Conservation (phyloP, 495 filamentous ascomycete species). For the Podospora didyma region DNA sequence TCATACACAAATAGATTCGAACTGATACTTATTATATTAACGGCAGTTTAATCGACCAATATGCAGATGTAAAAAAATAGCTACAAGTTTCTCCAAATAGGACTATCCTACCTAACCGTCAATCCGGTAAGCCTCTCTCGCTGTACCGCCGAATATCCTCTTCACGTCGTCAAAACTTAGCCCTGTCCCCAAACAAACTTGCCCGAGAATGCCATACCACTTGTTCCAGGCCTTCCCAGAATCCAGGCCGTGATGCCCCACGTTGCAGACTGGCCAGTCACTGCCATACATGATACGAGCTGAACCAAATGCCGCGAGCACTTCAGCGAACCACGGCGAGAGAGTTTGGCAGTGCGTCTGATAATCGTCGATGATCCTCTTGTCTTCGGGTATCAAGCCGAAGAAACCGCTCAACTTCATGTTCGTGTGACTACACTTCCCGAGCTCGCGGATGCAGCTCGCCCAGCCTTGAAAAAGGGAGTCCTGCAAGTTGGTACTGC, state of each 20-base stretch:
- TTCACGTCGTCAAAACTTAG: constrained; percentile 55
- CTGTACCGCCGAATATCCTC: constrained; percentile 66
- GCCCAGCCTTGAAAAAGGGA: constrained; percentile 56
- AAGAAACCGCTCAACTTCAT: constrained; percentile 89
- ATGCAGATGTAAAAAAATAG: background rate
- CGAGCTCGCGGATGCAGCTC: constrained; percentile 54
- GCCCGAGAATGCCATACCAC: constrained; percentile 57
- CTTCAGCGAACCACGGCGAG: constrained; percentile 61
- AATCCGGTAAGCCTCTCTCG: constrained; percentile 61
- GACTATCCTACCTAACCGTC: constrained; percentile 7
- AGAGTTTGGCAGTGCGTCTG: constrained; percentile 45
- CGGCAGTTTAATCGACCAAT: too few species aligned
- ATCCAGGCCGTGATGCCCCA: constrained; percentile 39
- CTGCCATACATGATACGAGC: constrained; percentile 80
- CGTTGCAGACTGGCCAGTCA: constrained; percentile 85
- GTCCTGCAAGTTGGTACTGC: constrained; percentile 46
- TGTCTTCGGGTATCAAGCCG: constrained; percentile 59
- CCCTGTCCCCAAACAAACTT: constrained; percentile 52
- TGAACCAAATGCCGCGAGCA: constrained; percentile 65
- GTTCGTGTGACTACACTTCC: constrained; percentile 57
- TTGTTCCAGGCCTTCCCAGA: constrained; percentile 52
- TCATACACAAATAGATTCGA: too few species aligned
- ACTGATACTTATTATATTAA: too few species aligned
- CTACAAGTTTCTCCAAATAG: background rate
- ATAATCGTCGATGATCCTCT: constrained; percentile 32